Percentiles rank a stretch among this genome's conserved stretches.
These are phyloP conservation scores for Esteya vermicola DNA, from an alignment of 2,329 filamentous ascomycete genomes.

Conservation along the genomic window DNA sequence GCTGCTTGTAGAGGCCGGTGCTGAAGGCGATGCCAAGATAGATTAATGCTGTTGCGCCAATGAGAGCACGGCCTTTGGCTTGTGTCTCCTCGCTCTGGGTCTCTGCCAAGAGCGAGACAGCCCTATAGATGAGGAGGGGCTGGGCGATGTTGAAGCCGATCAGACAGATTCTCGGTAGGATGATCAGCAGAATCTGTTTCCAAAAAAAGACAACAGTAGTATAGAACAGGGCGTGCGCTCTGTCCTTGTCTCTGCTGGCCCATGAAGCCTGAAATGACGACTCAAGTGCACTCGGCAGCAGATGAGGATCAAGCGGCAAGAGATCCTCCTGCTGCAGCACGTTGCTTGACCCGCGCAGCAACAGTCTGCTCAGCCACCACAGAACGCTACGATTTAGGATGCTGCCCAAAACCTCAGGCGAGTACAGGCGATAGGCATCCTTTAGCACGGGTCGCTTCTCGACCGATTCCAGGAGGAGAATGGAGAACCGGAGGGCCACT, in stretches of 20 bases:
- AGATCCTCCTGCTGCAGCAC: not conserved
- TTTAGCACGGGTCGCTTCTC: conserved; percentile 22
- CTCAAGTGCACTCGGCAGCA: too few species aligned
- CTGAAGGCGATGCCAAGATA: conserved; percentile 26
- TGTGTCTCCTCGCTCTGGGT: conserved; percentile 10
- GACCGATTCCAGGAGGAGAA: conserved; percentile 23
- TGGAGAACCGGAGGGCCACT: conserved; percentile 19
- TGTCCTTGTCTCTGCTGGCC: not conserved
- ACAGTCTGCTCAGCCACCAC: conserved; percentile 23
- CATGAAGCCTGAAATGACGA: not conserved
- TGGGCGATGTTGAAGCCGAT: conserved; percentile 23
- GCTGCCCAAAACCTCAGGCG: conserved; percentile 23
- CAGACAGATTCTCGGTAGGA: conserved; percentile 18
- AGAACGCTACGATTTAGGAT: conserved; percentile 23
- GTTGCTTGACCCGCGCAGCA: not conserved
- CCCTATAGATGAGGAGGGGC: conserved; percentile 20
- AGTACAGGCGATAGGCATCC: conserved; percentile 13
- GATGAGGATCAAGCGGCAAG: too few species aligned
- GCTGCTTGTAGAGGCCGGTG: conserved; percentile 20
- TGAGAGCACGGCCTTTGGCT: conserved; percentile 18
- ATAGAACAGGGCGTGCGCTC: not conserved
- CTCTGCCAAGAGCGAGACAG: conserved; percentile 18
- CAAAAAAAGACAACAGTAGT: not conserved
- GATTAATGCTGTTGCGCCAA: conserved; percentile 21
- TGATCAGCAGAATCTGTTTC: conserved; percentile 16